Evolutionary conservation across 75 land plant species (phyloP).

Genomic region (Pinus taeda): DNA sequence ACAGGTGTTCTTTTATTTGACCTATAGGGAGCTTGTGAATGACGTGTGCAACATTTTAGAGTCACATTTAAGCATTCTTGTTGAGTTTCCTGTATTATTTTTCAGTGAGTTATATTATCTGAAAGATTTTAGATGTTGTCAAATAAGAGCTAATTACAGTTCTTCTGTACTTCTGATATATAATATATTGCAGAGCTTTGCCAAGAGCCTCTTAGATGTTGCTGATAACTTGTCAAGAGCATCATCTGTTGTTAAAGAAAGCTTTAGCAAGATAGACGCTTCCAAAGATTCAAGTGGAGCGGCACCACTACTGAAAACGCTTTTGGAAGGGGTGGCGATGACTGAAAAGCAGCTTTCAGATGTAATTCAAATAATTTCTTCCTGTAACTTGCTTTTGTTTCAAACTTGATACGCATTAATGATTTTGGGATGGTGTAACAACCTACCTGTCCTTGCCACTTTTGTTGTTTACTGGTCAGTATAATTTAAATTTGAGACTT

Average conservation of each 20-base stretch:
- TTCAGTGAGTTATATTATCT: neutral
- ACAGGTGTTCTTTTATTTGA: conserved; percentile 49
- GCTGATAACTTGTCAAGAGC: conserved; percentile 93
- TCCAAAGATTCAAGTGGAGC: conserved; percentile 59
- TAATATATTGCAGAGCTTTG: conserved; percentile 66
- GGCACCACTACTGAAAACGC: conserved; percentile 56
- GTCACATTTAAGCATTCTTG: conserved; percentile 6
- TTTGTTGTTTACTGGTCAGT: neutral
- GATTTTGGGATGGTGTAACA: neutral
- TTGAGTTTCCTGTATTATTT: neutral
- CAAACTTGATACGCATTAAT: neutral
- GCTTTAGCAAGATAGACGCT: conserved; percentile 49
- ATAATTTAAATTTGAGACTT: conserved; percentile 1
- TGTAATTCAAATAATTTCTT: conserved; percentile 28
- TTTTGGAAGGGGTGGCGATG: conserved; percentile 89
- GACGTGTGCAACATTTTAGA: neutral
- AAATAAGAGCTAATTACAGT: neutral
- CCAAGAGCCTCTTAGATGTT: conserved; percentile 87
- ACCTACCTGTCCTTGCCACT: neutral
- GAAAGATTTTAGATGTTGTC: neutral
- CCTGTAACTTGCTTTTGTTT: neutral
- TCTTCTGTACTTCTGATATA: neutral
- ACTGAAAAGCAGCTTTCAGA: conserved; percentile 84
- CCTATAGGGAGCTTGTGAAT: neutral
- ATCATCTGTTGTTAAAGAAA: conserved; percentile 65